Evolutionary conservation across 2,329 filamentous ascomycete genomes (phyloP).

Genomic region (Colletotrichum lentis): DNA sequence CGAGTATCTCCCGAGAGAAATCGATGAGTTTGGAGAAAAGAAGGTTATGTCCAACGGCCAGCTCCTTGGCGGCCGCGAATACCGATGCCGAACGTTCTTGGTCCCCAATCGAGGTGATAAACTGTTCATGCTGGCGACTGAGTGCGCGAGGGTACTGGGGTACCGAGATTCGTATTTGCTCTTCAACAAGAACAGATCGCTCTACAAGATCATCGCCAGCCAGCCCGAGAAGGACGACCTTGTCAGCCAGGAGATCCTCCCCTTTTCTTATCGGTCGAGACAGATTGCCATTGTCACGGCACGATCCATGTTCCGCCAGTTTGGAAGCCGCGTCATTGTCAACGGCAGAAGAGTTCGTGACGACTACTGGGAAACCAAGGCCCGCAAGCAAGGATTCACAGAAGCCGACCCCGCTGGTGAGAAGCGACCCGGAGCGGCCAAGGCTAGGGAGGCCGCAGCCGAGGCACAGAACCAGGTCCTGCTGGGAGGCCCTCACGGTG

Average conservation of each 20-base stretch:
- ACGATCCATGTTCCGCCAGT: conserved; percentile 98
- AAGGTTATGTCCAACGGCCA: conserved; percentile 89
- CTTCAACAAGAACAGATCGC: conserved; percentile 97
- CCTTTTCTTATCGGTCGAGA: conserved; percentile 96
- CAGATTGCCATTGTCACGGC: conserved; percentile 99
- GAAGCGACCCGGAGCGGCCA: conserved; percentile 91
- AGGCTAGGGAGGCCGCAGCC: conserved; percentile 82
- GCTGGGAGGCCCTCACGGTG: conserved; percentile 75
- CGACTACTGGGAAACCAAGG: conserved; percentile 99
- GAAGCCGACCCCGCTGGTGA: conserved; percentile 96
- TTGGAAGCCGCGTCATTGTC: conserved; percentile 91
- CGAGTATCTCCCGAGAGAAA: conserved; percentile 93
- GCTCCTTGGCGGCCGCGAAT: conserved; percentile 82
- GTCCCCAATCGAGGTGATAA: conserved; percentile 92
- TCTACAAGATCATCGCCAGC: conserved; percentile 97
- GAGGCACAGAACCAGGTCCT: conserved; percentile 71
- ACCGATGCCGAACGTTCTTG: conserved; percentile 91
- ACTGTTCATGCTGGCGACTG: conserved; percentile 97
- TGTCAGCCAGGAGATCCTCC: conserved; percentile 92
- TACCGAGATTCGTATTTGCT: conserved; percentile 98
- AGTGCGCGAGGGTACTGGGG: conserved; percentile 91
- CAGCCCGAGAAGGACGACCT: conserved; percentile 96
- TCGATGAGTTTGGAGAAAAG: conserved; percentile 90
- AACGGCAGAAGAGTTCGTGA: conserved; percentile 91
- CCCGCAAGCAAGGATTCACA: conserved; percentile 95